phyloP scores from a whole-genome alignment of 345 rosid genomes.

The Xanthoceras sorbifolium region DNA sequence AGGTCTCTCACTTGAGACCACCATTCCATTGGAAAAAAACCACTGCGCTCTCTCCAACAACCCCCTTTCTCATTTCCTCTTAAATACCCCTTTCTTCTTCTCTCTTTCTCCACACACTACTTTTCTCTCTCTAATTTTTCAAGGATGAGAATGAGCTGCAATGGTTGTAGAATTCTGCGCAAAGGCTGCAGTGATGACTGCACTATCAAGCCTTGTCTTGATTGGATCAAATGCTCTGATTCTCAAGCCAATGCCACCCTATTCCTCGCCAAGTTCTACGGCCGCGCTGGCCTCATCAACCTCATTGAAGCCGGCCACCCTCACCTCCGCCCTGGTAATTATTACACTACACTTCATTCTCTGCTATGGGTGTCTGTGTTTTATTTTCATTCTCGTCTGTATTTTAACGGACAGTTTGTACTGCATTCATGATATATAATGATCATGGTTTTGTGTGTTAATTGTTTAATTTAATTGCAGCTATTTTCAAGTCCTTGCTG shows the following conservation, averaged over 20 bases:
- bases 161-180: constrained; percentile 69
- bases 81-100: background rate
- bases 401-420: no score
- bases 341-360: background rate
- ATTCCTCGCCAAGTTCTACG: constrained; percentile 73
- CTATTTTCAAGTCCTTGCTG: constrained; percentile 56
- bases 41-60: constrained; percentile 14
- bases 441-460: no score
- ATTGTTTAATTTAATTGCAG: constrained; percentile 25
- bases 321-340: constrained; percentile 61
- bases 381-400: background rate
- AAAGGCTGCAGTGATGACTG: constrained; percentile 70
- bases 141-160: constrained; percentile 60
- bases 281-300: constrained; percentile 75
- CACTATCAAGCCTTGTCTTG: constrained; percentile 65
- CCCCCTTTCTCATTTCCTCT: background rate
- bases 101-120: background rate
- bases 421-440: no score
- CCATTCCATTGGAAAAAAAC: constrained; percentile 22
- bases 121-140: background rate
- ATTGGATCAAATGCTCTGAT: constrained; percentile 66
- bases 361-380: background rate
- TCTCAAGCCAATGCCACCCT: constrained; percentile 77
- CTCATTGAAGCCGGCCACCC: constrained; percentile 66
- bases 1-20: background rate